Evolutionary conservation across 352 stramenopile species (phyloP).

Genomic region (Phytopythium litorale): DNA sequence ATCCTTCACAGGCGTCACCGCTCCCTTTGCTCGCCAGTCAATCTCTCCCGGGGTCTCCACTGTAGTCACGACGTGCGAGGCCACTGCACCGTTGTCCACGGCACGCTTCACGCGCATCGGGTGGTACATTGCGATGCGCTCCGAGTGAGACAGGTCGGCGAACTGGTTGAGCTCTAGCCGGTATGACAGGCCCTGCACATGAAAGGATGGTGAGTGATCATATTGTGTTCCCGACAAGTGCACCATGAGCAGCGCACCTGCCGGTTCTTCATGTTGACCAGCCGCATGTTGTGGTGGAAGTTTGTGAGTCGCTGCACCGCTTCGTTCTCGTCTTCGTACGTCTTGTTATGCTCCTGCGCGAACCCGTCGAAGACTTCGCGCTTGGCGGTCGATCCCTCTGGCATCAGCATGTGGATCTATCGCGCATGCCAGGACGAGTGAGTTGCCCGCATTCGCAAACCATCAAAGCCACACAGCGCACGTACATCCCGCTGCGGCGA

Average conservation of each 20-base stretch:
- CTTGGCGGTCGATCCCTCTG: constrained; percentile 54
- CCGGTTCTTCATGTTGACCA: constrained; percentile 85
- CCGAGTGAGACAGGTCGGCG: constrained; percentile 72
- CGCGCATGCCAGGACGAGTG: constrained; percentile 7
- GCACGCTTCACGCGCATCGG: constrained; percentile 44
- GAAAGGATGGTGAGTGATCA: neutral
- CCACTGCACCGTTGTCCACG: constrained; percentile 54
- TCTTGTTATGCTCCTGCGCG: constrained; percentile 51
- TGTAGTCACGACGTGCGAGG: constrained; percentile 35
- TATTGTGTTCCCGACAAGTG: neutral
- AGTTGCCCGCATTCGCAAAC: constrained; percentile 1
- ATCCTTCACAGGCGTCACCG: constrained; percentile 89
- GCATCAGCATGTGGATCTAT: constrained; percentile 83
- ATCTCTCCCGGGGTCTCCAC: constrained; percentile 54
- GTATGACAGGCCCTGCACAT: constrained; percentile 59
- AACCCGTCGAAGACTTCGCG: constrained; percentile 67
- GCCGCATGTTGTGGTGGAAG: constrained; percentile 81
- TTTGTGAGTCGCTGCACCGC: constrained; percentile 48
- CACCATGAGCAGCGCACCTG: constrained; percentile 29
- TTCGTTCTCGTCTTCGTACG: constrained; percentile 45
- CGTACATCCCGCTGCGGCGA: constrained; percentile 64
- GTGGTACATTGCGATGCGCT: constrained; percentile 49
- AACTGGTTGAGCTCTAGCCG: constrained; percentile 81
- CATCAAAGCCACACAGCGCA: constrained; percentile 8
- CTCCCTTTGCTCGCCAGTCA: constrained; percentile 85